phyloP scores from a whole-genome alignment of 177 flowering plant genomes.

The Telopea speciosissima region DNA sequence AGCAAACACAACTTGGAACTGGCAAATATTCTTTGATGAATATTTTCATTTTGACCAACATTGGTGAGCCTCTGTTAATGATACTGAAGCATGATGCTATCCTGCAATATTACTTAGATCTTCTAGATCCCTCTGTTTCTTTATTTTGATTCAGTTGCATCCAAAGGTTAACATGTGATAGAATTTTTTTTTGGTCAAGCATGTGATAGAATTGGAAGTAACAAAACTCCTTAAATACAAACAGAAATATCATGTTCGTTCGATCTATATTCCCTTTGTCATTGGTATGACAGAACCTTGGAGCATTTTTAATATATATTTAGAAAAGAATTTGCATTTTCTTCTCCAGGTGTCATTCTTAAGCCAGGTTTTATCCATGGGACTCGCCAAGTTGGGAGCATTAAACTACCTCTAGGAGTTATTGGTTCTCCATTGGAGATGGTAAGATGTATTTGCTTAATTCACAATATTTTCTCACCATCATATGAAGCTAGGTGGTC shows the following conservation, averaged over 20 bases:
- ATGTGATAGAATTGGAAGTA: no score
- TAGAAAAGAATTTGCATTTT: neutral
- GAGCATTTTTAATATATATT: neutral
- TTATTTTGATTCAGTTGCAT: no score
- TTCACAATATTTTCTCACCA: neutral
- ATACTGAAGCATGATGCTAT: neutral
- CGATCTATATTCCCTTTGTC: neutral
- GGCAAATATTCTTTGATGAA: no score
- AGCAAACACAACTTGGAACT: no score
- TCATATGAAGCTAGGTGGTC: no score
- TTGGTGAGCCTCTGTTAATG: neutral
- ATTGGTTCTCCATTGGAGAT: conserved; percentile 90
- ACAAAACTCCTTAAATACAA: no score
- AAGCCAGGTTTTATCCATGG: conserved; percentile 98
- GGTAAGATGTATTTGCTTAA: conserved; percentile 34
- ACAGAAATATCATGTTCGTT: no score
- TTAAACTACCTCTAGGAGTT: conserved; percentile 75
- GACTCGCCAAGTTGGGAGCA: conserved; percentile 77
- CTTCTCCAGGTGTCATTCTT: conserved; percentile 65
- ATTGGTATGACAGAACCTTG: neutral
- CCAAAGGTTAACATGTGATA: no score
- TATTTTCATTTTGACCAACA: no score
- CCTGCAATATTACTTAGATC: neutral
- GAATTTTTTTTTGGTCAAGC: no score
- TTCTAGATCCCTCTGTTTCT: neutral